A percentile compares a stretch with the other conserved stretches of the same genome.
These are phyloP conservation scores for Apiospora hydei DNA, from an alignment of 2,329 filamentous ascomycete genomes.

Conservation along the genomic window DNA sequence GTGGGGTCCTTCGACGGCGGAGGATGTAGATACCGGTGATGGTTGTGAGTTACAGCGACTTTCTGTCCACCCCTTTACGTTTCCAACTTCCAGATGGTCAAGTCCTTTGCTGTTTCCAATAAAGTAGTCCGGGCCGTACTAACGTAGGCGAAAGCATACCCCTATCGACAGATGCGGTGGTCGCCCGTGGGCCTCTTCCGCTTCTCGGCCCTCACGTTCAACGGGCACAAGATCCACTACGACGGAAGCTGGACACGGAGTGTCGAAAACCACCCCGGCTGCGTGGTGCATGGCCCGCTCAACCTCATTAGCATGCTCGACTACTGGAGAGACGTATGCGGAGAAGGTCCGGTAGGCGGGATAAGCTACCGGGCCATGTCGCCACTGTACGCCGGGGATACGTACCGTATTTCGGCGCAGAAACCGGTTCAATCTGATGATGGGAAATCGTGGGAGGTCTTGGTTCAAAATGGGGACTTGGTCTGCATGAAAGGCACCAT, in stretches of 20 bases:
- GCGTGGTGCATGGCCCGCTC: slow-evolving; percentile 83
- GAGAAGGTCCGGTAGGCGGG: slow-evolving; percentile 40
- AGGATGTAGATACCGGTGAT: slow-evolving; percentile 33
- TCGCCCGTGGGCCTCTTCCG: slow-evolving; percentile 70
- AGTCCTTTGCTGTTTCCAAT: too few relatives aligned
- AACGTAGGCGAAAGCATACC: slow-evolving; percentile 31
- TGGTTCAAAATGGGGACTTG: slow-evolving; percentile 51
- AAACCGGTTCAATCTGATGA: slow-evolving; percentile 44
- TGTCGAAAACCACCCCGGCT: slow-evolving; percentile 72
- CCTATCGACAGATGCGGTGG: slow-evolving; percentile 47
- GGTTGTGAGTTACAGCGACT: slow-evolving; percentile 30
- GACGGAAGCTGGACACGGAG: slow-evolving; percentile 70
- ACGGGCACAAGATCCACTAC: slow-evolving; percentile 86
- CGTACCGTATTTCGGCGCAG: slow-evolving; percentile 64
- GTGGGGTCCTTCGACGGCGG: slow-evolving; percentile 36
- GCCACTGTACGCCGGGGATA: slow-evolving; percentile 74
- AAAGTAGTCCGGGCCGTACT: too few relatives aligned
- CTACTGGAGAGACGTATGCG: slow-evolving; percentile 63
- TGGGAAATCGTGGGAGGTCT: slow-evolving; percentile 49
- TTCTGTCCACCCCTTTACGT: background rate
- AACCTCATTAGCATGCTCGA: slow-evolving; percentile 77
- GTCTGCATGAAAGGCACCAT: slow-evolving; percentile 48
- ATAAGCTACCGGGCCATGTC: slow-evolving; percentile 73
- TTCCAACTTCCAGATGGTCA: too few relatives aligned
- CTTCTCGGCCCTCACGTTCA: slow-evolving; percentile 86